Evolutionary conservation across 306 rosid species (phyloP), one percentile per base, ranked within the genome.

Genomic region (Fragaria vesca): DNA sequence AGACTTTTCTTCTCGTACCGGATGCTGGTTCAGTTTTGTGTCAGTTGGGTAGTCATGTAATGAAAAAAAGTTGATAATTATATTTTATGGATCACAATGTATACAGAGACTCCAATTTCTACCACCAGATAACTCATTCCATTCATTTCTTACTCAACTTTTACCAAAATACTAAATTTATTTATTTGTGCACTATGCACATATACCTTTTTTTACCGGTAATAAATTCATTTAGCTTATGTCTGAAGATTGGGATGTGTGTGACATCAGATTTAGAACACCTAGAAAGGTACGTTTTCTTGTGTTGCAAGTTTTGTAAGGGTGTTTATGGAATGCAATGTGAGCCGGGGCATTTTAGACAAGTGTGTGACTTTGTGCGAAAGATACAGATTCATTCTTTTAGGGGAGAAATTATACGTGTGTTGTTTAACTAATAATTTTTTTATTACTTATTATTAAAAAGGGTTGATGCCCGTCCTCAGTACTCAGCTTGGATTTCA

Each of bases 121-220:
- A 43, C 57, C 38, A 69, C 21, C 55, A 28, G 15, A 8, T 28
- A 45, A 69, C 13, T 60, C 73, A 69, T 13, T 45, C 13, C 38
- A 26, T 69, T 69, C 6, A 69, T 69, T 69, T 69, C 21, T 45
- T 24, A 69, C 73, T 69, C 38, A 4, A 45, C 18, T 45, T 45
- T 28, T 18, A 69, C 55, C 12, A 28, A 3, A 45, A 69, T 45
- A 46, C 24, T 20, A 40, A 68, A 68, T 43, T 69, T 24, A 24
- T 60, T 0, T 12, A 24, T 2, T 11, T 2, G 5, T 15, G 73
- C 38, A 13, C 38, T 15, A 43, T 43, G 12, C 32, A 21, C 47
- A 6, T 26, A 69, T 15, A 45, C 52, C 52, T 67, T 69, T 52
- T 46, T 43, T 42, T 43, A 67, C 8, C 32, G 34, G 28, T 40